These are phyloP conservation scores for Kandelia obovata DNA, from an alignment of 345 rosid genomes.

Conservation along the genomic window DNA sequence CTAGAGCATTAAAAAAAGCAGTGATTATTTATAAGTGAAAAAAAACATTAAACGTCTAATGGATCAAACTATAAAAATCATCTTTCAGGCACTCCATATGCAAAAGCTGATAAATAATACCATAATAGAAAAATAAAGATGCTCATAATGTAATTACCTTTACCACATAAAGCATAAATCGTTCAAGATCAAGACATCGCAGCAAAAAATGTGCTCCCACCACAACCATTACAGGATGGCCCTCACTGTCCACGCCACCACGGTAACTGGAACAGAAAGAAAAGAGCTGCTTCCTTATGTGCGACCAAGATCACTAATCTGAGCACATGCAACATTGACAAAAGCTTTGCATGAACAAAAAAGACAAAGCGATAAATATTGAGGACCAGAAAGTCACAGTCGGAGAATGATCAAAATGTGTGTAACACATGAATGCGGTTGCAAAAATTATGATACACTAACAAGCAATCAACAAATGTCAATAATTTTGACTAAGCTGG, in stretches of 20 bases:
- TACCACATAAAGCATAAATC: slow-evolving; percentile 71
- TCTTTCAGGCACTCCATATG: background rate
- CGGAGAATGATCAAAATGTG: no score
- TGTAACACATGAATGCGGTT: no score
- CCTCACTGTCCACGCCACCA: slow-evolving; percentile 95
- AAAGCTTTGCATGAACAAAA: background rate
- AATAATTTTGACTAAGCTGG: no score
- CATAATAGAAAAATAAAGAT: background rate
- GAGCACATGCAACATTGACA: background rate
- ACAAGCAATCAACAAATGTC: no score
- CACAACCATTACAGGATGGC: slow-evolving; percentile 91
- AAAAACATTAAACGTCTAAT: background rate
- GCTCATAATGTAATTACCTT: slow-evolving; percentile 45
- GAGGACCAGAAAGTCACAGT: no score
- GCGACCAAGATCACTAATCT: slow-evolving; percentile 9
- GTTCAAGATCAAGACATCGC: slow-evolving; percentile 92
- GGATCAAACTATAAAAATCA: background rate
- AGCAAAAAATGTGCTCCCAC: slow-evolving; percentile 97
- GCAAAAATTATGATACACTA: no score
- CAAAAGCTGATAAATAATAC: slow-evolving; percentile 8
- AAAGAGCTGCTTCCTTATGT: slow-evolving; percentile 15
- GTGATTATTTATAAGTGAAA: slow-evolving; percentile 3
- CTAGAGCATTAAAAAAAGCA: slow-evolving; percentile 6
- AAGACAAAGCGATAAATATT: background rate
- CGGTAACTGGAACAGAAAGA: slow-evolving; percentile 63